Conservation (phyloP, 108 stramenopile genomes). For the Conticribra weissflogii region DNA sequence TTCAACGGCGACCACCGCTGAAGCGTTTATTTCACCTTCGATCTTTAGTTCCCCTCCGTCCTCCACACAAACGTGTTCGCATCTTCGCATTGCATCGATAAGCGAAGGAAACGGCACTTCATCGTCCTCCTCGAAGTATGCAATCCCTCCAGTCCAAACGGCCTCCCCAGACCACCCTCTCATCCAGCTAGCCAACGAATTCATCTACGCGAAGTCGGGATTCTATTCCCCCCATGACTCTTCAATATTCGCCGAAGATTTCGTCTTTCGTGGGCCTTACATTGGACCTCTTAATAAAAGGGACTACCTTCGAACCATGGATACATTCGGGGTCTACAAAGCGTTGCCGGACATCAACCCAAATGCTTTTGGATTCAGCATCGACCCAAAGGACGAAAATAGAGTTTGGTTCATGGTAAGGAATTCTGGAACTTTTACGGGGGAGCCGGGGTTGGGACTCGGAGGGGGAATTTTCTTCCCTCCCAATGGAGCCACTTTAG, state of each 20-base stretch:
- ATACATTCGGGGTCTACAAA: constrained; percentile 33
- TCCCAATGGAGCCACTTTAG: constrained; percentile 29
- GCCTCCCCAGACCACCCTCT: too few species aligned
- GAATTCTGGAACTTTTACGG: constrained; percentile 30
- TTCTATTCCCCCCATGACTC: too few species aligned
- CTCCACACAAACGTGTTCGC: too few species aligned
- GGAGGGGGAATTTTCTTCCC: constrained; percentile 7
- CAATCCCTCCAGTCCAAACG: too few species aligned
- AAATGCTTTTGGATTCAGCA: constrained; percentile 58
- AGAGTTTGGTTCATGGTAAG: constrained; percentile 59
- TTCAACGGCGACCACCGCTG: too few species aligned
- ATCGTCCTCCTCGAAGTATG: too few species aligned
- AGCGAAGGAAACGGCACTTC: too few species aligned
- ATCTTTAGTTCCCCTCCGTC: too few species aligned
- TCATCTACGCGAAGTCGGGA: too few species aligned
- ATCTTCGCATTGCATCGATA: too few species aligned
- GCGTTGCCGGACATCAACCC: constrained; percentile 60
- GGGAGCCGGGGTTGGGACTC: neutral
- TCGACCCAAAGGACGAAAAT: constrained; percentile 56
- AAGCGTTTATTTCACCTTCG: too few species aligned
- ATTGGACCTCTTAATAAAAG: constrained; percentile 64
- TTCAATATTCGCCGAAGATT: constrained; percentile 38
- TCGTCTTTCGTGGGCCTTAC: constrained; percentile 62
- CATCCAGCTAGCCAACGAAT: too few species aligned
- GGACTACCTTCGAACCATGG: constrained; percentile 48